Evolutionary conservation across 306 rosid genomes (phyloP).

Genomic region (Sicyos baderoa): DNA sequence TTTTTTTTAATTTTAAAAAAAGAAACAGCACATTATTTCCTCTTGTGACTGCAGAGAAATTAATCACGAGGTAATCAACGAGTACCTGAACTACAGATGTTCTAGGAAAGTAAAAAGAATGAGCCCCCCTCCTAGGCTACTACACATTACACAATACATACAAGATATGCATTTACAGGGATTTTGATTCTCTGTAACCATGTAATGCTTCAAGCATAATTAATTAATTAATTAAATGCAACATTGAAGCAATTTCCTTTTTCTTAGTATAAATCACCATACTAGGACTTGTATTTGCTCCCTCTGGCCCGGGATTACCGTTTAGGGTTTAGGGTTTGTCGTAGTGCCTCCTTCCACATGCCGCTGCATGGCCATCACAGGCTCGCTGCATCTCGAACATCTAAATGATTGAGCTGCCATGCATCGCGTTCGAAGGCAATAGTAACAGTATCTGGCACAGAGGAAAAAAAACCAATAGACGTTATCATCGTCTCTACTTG

Average conservation of each 20-base stretch:
- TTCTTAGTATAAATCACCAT: background rate
- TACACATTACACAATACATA: too few species aligned
- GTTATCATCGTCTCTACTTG: background rate
- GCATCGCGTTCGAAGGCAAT: constrained; percentile 91
- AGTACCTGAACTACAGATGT: constrained; percentile 10
- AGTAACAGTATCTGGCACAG: constrained; percentile 67
- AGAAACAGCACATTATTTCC: constrained; percentile 11
- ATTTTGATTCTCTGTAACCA: constrained; percentile 8
- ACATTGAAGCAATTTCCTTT: constrained; percentile 10
- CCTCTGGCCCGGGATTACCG: constrained; percentile 27
- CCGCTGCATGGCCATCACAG: constrained; percentile 79
- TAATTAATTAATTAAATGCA: background rate
- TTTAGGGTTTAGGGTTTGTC: constrained; percentile 25
- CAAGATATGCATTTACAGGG: constrained; percentile 17
- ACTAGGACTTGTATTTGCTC: constrained; percentile 7
- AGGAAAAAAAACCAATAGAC: constrained; percentile 10
- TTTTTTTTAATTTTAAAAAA: too few species aligned
- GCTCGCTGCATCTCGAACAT: constrained; percentile 83
- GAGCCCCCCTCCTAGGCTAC: constrained; percentile 16
- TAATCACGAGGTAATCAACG: constrained; percentile 7
- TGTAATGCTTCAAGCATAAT: constrained; percentile 1
- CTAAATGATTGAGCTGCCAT: constrained; percentile 80
- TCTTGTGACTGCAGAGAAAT: constrained; percentile 11
- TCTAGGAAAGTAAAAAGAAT: constrained; percentile 11
- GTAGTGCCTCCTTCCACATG: constrained; percentile 32